Evolutionary conservation across 306 rosid genomes (phyloP), one percentile per base, ranked within the genome.

Genomic region (Cucurbita ficifolia): DNA sequence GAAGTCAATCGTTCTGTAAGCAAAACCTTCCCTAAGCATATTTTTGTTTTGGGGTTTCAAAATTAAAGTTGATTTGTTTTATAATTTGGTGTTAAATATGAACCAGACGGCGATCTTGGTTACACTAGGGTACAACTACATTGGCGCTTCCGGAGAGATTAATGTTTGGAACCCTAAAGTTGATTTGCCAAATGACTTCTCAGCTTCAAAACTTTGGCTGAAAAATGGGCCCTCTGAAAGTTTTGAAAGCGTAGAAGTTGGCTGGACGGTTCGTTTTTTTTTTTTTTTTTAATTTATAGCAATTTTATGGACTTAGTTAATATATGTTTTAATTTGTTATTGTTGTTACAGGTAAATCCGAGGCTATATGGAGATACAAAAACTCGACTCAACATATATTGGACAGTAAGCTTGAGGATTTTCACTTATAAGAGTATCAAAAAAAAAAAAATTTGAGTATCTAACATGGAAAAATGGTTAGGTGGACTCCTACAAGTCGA

Each of bases 211-310:
- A 80, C 77, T 89, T 2, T 86, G 86, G 89, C 78, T 83, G 8
- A 89, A 78, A 75, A 45, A 75, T 39, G 83, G 79, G 6, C 81
- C 76, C 38, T 75, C 77, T 4, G 39, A 69, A 4, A 16, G 13
- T 51, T 88, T 88, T 70, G 96, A 89, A 16, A 89, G 91, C 10
- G 70, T 87, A 0, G 97, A 89, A 79, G 63, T 91, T 38, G 96
- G 93, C 72, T 87, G 91, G 96, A 68, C 65, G 84, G 33, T 24
- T 24, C 1, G 29, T 24, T 24, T 24, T 24, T 24, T 24, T 24
- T 24, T 24, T 24, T 24, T 24, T 24, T 24, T 24, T 24, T 24
- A 24, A 24, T 3, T 24, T 24, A 24, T 2, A 24, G 33, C 33
- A 24, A 24, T 24, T 24, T 2, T 1, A 24, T 24, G 33, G 3